A percentile compares a stretch with the other conserved stretches of the same genome.
Evolutionary conservation across 805 yeast genomes (phyloP).

Genomic region (Kluyveromyces aestuarii): DNA sequence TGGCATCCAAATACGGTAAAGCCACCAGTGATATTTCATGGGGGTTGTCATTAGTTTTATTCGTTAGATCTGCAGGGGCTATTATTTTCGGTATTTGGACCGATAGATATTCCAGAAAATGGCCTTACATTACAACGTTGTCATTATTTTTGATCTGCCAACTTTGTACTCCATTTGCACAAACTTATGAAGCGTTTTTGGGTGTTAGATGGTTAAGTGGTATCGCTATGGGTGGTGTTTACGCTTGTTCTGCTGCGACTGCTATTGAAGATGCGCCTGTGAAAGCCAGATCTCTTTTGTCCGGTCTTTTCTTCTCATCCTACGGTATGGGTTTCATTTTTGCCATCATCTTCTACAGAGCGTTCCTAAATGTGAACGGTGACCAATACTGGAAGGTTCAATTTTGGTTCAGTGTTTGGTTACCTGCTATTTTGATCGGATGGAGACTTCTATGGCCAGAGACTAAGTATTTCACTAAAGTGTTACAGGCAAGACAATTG

Average conservation of each 20-base stretch:
- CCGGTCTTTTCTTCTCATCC: constrained; percentile 50
- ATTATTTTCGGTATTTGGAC: constrained; percentile 52
- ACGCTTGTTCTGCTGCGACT: constrained; percentile 55
- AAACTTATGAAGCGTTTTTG: constrained; percentile 48
- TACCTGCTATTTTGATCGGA: constrained; percentile 46
- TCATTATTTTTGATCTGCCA: constrained; percentile 45
- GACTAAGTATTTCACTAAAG: constrained; percentile 40
- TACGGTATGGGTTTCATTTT: constrained; percentile 61
- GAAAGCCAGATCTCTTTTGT: constrained; percentile 49
- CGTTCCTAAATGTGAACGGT: constrained; percentile 36
- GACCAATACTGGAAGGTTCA: constrained; percentile 58
- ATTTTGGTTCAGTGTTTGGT: constrained; percentile 68
- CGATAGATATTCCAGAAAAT: constrained; percentile 59
- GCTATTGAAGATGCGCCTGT: constrained; percentile 59
- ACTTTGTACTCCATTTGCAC: constrained; percentile 57
- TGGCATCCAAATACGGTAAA: constrained; percentile 41
- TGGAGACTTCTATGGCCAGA: constrained; percentile 57
- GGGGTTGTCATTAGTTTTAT: constrained; percentile 65
- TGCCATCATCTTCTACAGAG: constrained; percentile 58
- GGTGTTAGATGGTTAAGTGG: constrained; percentile 61
- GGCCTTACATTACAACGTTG: constrained; percentile 51
- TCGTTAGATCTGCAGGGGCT: constrained; percentile 68
- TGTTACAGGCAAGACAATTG: constrained; percentile 19
- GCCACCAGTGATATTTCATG: constrained; percentile 48
- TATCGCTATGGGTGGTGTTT: constrained; percentile 63